Conservation (phyloP, 495 filamentous ascomycete genomes). For the Lindgomyces ingoldianus region DNA sequence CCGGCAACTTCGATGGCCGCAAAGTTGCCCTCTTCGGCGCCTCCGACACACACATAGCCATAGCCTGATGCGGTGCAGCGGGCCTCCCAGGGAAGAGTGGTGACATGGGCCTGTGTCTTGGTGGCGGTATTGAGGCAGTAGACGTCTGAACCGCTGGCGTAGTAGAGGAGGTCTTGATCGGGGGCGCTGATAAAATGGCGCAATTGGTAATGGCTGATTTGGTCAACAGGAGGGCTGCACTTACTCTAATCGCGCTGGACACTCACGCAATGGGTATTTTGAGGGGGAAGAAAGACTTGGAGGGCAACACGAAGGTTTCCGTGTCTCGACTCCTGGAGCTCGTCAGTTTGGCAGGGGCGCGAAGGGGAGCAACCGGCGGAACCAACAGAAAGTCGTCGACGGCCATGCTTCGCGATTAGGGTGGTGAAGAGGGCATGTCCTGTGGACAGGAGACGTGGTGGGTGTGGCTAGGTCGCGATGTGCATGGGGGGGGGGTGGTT, state of each 20-base stretch:
- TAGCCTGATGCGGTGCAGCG: conserved; percentile 79
- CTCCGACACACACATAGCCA: conserved; percentile 89
- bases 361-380: neutral
- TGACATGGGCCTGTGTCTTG: conserved; percentile 71
- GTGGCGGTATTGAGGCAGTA: conserved; percentile 66
- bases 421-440: conserved; percentile 24
- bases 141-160: conserved; percentile 72
- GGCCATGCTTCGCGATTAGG: conserved; percentile 28
- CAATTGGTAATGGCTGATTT: conserved; percentile 80
- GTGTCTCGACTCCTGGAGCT: conserved; percentile 57
- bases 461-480: neutral
- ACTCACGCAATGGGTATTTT: conserved; percentile 73
- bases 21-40: conserved; percentile 77
- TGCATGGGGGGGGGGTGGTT: neutral
- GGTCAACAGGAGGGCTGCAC: neutral
- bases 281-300: conserved; percentile 72
- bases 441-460: too few relatives aligned
- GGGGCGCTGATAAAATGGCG: conserved; percentile 85
- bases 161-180: conserved; percentile 75
- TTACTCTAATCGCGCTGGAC: neutral
- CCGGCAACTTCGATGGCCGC: conserved; percentile 68
- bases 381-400: conserved; percentile 42
- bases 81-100: conserved; percentile 76
- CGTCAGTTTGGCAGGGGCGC: conserved; percentile 1
- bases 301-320: conserved; percentile 60